These are phyloP conservation scores for Rutstroemia sp. DNA, from an alignment of 2,329 filamentous ascomycete genomes.

Conservation along the genomic window DNA sequence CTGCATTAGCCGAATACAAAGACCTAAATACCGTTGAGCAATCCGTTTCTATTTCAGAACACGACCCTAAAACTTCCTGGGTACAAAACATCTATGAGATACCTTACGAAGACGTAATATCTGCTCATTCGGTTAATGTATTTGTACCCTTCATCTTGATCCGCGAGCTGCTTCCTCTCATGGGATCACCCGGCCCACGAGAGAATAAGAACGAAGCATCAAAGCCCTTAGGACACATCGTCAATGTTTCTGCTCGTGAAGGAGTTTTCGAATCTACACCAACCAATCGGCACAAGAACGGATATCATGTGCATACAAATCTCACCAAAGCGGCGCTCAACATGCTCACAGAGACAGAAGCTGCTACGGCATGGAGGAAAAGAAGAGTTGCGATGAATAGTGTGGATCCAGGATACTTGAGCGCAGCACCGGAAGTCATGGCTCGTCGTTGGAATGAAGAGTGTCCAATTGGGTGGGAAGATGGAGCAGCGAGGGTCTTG, in stretches of 20 bases:
- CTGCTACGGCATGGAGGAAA: conserved; percentile 11
- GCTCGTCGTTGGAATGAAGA: neutral
- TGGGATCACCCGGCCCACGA: neutral
- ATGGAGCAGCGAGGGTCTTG: conserved; percentile 15
- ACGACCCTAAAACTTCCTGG: conserved; percentile 12
- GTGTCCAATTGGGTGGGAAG: conserved; percentile 19
- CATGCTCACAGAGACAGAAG: conserved; percentile 19
- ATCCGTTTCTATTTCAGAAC: neutral
- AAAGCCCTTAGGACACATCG: conserved; percentile 9
- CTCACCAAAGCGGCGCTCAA: conserved; percentile 18
- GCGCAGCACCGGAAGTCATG: conserved; percentile 12
- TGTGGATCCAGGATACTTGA: conserved; percentile 18
- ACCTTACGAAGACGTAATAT: conserved; percentile 17
- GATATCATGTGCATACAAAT: conserved; percentile 17
- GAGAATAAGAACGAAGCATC: no score
- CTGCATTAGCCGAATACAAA: neutral
- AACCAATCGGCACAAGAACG: conserved; percentile 6
- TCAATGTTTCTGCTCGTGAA: conserved; percentile 17
- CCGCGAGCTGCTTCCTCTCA: conserved; percentile 14
- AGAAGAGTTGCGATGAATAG: conserved; percentile 14
- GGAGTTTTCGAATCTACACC: conserved; percentile 13
- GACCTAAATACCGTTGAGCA: neutral
- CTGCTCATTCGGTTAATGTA: conserved; percentile 16
- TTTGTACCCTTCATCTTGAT: conserved; percentile 16
- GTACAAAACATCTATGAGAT: conserved; percentile 13